These are phyloP conservation scores for Eucalyptus tenuipes DNA, from an alignment of 345 rosid genomes.

Conservation along the genomic window DNA sequence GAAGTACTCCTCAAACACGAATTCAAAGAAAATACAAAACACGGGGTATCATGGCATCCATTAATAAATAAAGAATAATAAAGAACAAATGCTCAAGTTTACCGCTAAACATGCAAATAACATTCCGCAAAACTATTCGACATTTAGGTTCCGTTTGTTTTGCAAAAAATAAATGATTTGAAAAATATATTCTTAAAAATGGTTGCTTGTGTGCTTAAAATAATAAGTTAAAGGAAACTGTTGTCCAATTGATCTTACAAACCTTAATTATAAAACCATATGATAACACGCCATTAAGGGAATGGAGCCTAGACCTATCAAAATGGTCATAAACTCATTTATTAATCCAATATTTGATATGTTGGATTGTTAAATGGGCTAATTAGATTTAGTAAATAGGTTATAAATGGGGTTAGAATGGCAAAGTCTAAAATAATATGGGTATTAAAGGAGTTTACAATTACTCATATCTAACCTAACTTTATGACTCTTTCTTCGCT, in stretches of 20 bases:
- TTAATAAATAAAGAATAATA: no score
- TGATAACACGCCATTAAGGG: no score
- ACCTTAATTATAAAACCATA: not conserved
- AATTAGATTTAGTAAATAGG: not conserved
- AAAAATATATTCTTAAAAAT: no score
- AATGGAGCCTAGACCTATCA: not conserved
- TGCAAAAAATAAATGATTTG: no score
- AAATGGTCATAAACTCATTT: not conserved
- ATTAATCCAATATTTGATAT: not conserved
- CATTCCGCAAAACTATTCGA: not conserved
- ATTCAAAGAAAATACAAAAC: not conserved
- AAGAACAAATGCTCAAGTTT: not conserved
- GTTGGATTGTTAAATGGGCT: not conserved
- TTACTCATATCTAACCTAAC: not conserved
- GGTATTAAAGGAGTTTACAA: not conserved
- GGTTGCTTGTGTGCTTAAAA: no score
- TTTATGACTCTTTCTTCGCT: not conserved
- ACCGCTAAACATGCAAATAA: not conserved
- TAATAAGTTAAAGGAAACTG: not conserved
- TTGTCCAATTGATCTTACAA: not conserved
- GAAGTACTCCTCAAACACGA: not conserved
- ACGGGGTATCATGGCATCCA: not conserved
- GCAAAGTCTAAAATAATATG: not conserved
- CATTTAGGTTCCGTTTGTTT: accelerated
- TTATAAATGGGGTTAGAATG: not conserved